Evolutionary conservation across 768 basidiomycete species (phyloP).

Genomic region (Terana coerulea): DNA sequence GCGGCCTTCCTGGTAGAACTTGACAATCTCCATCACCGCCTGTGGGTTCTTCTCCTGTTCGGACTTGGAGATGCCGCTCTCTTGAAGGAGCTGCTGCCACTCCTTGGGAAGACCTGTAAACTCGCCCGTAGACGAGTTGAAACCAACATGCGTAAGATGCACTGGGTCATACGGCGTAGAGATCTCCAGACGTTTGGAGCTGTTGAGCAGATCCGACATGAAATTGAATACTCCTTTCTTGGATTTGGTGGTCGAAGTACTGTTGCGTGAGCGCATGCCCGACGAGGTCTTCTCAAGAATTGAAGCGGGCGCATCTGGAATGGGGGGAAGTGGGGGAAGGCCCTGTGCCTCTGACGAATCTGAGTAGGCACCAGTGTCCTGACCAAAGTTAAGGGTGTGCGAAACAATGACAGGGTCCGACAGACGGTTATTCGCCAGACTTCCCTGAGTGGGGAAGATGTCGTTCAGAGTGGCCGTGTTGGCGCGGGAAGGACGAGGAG

Average conservation of each 20-base stretch:
- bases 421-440: slow-evolving; percentile 45
- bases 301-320: slow-evolving; percentile 14
- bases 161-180: slow-evolving; percentile 98
- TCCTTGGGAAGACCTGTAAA: slow-evolving; percentile 97
- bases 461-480: slow-evolving; percentile 83
- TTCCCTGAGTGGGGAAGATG: slow-evolving; percentile 48
- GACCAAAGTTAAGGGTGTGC: slow-evolving; percentile 30
- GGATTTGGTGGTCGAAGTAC: slow-evolving; percentile 37
- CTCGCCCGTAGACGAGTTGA: slow-evolving; percentile 98
- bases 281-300: slow-evolving; percentile 20
- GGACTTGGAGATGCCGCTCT: slow-evolving; percentile 88
- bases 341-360: slow-evolving; percentile 22
- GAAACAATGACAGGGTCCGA: slow-evolving; percentile 40
- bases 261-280: slow-evolving; percentile 38
- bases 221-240: slow-evolving; percentile 63
- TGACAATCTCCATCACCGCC: slow-evolving; percentile 98
- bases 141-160: slow-evolving; percentile 98
- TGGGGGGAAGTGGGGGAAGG: slow-evolving; percentile 16
- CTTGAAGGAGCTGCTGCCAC: slow-evolving; percentile 96
- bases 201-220: slow-evolving; percentile 74
- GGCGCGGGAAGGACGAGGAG: slow-evolving; percentile 77
- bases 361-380: slow-evolving; percentile 18
- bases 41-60: slow-evolving; percentile 99
- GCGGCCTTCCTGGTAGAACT: slow-evolving; percentile 92
- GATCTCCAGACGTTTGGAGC: slow-evolving; percentile 82